Percentiles rank a stretch among this genome's conserved stretches.
phyloP scores from a whole-genome alignment of 208 protist species.

The Trypanosoma cruzi region DNA sequence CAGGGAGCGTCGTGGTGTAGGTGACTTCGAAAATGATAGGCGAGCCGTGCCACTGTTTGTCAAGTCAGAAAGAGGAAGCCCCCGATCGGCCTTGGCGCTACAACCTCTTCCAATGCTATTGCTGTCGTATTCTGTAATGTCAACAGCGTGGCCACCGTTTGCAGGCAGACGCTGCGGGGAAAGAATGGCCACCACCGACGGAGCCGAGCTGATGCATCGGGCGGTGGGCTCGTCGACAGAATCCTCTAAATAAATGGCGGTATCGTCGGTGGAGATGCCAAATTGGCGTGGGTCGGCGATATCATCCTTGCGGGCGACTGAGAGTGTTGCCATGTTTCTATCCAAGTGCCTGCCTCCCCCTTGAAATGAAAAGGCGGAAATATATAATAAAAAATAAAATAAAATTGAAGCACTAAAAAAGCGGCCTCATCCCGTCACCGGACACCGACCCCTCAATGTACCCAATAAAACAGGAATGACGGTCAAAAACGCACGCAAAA shows the following conservation, averaged over 20 bases:
- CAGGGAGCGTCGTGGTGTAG: constrained; percentile 40
- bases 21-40: constrained; percentile 47
- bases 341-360: not conserved
- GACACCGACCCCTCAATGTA: too few relatives aligned
- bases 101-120: constrained; percentile 40
- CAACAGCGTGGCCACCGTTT: constrained; percentile 34
- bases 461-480: not conserved
- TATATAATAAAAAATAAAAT: constrained; percentile 8
- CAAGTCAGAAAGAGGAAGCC: constrained; percentile 42
- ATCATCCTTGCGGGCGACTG: constrained; percentile 15
- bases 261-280: constrained; percentile 73
- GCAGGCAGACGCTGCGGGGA: constrained; percentile 65
- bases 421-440: too few relatives aligned
- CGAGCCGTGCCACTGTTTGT: constrained; percentile 33
- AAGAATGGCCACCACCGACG: constrained; percentile 73
- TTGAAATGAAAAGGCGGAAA: not conserved
- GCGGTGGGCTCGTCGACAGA: constrained; percentile 70
- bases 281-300: constrained; percentile 51
- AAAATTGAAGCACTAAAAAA: constrained; percentile 8
- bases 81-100: not conserved
- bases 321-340: constrained; percentile 16
- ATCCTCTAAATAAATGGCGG: constrained; percentile 84
- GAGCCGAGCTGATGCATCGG: constrained; percentile 70
- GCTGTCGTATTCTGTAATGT: constrained; percentile 77
- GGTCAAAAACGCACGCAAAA: constrained; percentile 13